Evolutionary conservation across 495 filamentous ascomycete genomes (phyloP), one percentile per base, ranked within the genome.

Genomic region (Aspergillus sclerotiicarbonarius): DNA sequence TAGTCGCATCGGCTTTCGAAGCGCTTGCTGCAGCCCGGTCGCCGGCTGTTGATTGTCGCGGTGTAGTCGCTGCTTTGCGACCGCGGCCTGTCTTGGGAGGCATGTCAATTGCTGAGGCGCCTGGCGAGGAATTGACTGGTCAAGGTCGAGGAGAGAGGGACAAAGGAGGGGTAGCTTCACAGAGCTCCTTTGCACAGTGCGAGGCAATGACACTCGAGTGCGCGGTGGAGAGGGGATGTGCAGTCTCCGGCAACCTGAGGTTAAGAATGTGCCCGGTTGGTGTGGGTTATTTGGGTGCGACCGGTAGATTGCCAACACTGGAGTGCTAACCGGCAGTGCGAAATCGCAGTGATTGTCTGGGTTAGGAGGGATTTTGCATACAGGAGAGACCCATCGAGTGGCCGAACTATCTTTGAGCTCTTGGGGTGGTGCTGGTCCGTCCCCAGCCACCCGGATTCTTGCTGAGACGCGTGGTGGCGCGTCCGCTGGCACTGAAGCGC

Each of bases 21-120:
- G 63, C 46, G 6, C 60, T 63, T 49, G 68, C 63, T 18, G 50
- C 61, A 33, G 53, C 48, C 3, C 12, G 39, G 21, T 9, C 44
- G 19, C 18, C 30, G 21, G 29, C 47, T 16, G 47, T 50, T n/a
- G 30, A 20, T 25, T 56, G 35, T 16, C 46, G 54, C 35, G 54
- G 31, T 8, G 44, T 19, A 32, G 52, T 41, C 33, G 51, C 16
- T 16, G 57, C 30, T 55, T 67, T 67, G 30, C 61, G 58, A 29
- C 60, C 65, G 56, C 56, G 54, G 18, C 60, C 63, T 18, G 63
- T 62, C 54, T 68, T 71, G 29, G 68, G 68, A 20, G 68, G 65
- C 68, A 71, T 71, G 53, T 13, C 57, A 54, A 31, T 51, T 33
- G 19, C 16, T 21, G 46, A 29, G 3, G 29, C 25, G 25, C 19